Evolutionary conservation across 2,329 filamentous ascomycete species (phyloP), one percentile per base, ranked within the genome.

Genomic region (Calonectria multiphialidica): DNA sequence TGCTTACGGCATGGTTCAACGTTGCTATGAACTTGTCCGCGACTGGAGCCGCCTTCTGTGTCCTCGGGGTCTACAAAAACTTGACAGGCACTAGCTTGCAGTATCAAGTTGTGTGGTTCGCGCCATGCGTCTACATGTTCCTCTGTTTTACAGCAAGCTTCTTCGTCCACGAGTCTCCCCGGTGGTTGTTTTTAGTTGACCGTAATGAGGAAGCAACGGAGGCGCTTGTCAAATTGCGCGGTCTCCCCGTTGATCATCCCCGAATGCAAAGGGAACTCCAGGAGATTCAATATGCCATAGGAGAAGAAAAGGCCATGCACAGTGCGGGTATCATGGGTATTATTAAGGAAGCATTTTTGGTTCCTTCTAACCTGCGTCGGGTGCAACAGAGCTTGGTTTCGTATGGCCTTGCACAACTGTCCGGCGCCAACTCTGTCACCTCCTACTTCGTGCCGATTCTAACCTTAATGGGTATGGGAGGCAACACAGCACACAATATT

Each of bases 401-500:
- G 0, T 86, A 84, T 23, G 79, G 80, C 0, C 80, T 87, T 8
- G 78, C 86, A 0, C 84, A 88, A 74, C 82, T 87, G 57, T 85
- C 84, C 0, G 84, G 86, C 5, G 85, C 85, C 23, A 85, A 86
- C 75, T 80, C 82, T 1, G 83, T 88, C 65, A 86, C 85, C 1
- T 77, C 83, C 7, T 86, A 88, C 73, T 78, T 87, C 5, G 80
- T 87, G 0, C 82, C 85, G 1, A 84, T 87, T 47, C 68, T 88
- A 44, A 80, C 73, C 1, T 68, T 87, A 77, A 74, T 75, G 59
- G 74, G 74, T 7, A 45, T 72, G 13, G 70, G 47, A 2, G 55
- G 80, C 2, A 79, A 78, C 2, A 82, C 80, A 0, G 76, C 77
- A 0, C 74, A 79, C 1, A 82, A 76, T 23, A 78, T 87, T 7